These are phyloP conservation scores for Manihot esculenta DNA, from an alignment of 441 rosid genomes.

Conservation along the genomic window DNA sequence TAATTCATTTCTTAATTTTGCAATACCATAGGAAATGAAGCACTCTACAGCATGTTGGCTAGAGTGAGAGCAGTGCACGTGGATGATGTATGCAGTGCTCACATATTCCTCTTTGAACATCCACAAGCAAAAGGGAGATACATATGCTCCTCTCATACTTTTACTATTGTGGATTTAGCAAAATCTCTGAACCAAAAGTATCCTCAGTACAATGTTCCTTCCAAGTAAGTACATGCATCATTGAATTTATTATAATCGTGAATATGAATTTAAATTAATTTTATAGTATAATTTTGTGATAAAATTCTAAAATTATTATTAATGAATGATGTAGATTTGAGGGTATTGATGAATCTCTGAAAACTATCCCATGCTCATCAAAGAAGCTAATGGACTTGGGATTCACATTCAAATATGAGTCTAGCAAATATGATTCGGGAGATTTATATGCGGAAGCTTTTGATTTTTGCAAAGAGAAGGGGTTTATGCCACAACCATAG, in stretches of 20 bases:
- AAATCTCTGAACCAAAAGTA: conserved; percentile 45
- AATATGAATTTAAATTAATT: too few relatives aligned
- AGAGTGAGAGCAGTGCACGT: conserved; percentile 38
- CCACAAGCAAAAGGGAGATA: conserved; percentile 67
- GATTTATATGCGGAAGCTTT: conserved; percentile 11
- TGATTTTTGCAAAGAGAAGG: conserved; percentile 16
- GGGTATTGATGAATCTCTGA: conserved; percentile 4
- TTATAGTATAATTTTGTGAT: too few relatives aligned
- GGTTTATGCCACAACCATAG: not conserved
- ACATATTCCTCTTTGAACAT: conserved; percentile 60
- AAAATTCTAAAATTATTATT: too few relatives aligned
- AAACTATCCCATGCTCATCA: not conserved
- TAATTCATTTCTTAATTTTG: too few relatives aligned
- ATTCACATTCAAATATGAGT: conserved; percentile 13
- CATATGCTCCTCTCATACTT: conserved; percentile 60
- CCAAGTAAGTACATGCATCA: too few relatives aligned
- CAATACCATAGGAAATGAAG: conserved; percentile 1
- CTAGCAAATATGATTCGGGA: not conserved
- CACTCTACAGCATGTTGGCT: not conserved
- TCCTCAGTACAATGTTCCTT: conserved; percentile 59
- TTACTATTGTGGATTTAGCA: conserved; percentile 44
- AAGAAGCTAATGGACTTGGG: conserved; percentile 14
- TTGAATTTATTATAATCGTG: too few relatives aligned
- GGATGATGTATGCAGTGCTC: conserved; percentile 69
- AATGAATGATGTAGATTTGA: conserved; percentile 10